phyloP scores from a whole-genome alignment of 768 basidiomycete species.

The Mycena amicta region DNA sequence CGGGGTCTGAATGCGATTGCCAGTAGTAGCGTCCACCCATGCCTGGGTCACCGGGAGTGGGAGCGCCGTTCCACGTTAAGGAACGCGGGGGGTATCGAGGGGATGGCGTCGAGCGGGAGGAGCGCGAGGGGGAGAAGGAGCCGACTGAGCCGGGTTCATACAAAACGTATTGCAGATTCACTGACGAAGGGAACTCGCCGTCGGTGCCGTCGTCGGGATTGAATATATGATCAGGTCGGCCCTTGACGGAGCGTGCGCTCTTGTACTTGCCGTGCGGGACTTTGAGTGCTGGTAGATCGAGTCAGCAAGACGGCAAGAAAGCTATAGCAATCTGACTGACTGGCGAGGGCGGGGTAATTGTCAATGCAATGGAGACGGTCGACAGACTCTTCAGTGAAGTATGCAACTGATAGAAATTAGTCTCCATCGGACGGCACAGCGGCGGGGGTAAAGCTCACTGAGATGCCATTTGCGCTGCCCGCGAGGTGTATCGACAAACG shows the following conservation, averaged over 20 bases:
- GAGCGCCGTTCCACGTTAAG: slow-evolving; percentile 13
- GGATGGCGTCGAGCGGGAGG: slow-evolving; percentile 18
- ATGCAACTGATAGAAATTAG: slow-evolving; percentile 63
- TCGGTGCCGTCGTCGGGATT: slow-evolving; percentile 41
- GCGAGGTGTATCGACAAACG: slow-evolving; percentile 65
- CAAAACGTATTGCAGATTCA: slow-evolving; percentile 45
- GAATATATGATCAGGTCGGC: slow-evolving; percentile 54
- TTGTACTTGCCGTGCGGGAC: slow-evolving; percentile 72
- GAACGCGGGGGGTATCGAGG: slow-evolving; percentile 18
- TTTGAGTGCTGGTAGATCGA: slow-evolving; percentile 45
- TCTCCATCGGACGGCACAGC: too few species aligned
- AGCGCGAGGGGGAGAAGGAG: too few species aligned
- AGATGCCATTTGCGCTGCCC: slow-evolving; percentile 83
- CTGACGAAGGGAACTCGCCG: slow-evolving; percentile 33
- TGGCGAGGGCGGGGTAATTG: slow-evolving; percentile 53
- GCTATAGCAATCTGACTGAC: too few species aligned
- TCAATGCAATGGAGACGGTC: slow-evolving; percentile 63
- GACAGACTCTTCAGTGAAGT: slow-evolving; percentile 74
- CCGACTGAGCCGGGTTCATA: slow-evolving; percentile 34
- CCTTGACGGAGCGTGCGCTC: slow-evolving; percentile 69
- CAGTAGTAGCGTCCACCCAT: slow-evolving; percentile 41
- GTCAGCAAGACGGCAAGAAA: too few species aligned
- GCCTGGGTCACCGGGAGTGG: slow-evolving; percentile 30
- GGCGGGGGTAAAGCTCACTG: slow-evolving; percentile 56
- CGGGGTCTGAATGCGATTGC: too few species aligned